Conservation (phyloP, 176 grass and related monocot species). For the Melocanna baccifera region DNA sequence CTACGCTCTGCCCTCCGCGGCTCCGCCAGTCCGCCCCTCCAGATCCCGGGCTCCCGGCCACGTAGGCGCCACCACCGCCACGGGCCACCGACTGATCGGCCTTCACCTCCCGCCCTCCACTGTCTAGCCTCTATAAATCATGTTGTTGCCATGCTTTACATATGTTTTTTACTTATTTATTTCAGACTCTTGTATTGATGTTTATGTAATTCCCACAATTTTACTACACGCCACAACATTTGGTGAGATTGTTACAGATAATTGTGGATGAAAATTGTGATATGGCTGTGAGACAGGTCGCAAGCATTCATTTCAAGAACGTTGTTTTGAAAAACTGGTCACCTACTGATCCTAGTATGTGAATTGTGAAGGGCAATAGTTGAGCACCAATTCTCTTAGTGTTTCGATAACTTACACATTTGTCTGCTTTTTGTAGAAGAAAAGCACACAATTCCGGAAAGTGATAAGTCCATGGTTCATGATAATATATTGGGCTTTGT, state of each 20-base stretch:
- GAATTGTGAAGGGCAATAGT: neutral
- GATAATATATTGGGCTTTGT: constrained; percentile 84
- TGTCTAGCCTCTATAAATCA: too few relatives aligned
- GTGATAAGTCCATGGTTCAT: constrained; percentile 68
- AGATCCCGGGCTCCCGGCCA: too few relatives aligned
- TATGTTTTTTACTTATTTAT: constrained; percentile 3
- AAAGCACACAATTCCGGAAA: constrained; percentile 62
- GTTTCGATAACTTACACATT: neutral
- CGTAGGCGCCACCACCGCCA: too few relatives aligned
- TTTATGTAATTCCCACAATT: constrained; percentile 55
- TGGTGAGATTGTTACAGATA: constrained; percentile 81
- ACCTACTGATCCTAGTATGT: constrained; percentile 56
- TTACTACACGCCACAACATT: constrained; percentile 68
- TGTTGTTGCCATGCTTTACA: neutral
- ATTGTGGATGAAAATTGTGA: constrained; percentile 78
- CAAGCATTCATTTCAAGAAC: constrained; percentile 97
- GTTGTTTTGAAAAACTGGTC: constrained; percentile 85
- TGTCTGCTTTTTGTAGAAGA: constrained; percentile 41
- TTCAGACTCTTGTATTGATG: neutral
- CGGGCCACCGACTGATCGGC: too few relatives aligned
- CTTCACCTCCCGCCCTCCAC: too few relatives aligned
- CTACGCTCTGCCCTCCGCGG: too few relatives aligned
- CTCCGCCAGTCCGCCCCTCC: too few relatives aligned
- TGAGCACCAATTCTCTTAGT: neutral
- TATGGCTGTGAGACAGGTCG: constrained; percentile 78